Evolutionary conservation across 2,329 filamentous ascomycete species (phyloP).

Genomic region (Pyricularia grisea): DNA sequence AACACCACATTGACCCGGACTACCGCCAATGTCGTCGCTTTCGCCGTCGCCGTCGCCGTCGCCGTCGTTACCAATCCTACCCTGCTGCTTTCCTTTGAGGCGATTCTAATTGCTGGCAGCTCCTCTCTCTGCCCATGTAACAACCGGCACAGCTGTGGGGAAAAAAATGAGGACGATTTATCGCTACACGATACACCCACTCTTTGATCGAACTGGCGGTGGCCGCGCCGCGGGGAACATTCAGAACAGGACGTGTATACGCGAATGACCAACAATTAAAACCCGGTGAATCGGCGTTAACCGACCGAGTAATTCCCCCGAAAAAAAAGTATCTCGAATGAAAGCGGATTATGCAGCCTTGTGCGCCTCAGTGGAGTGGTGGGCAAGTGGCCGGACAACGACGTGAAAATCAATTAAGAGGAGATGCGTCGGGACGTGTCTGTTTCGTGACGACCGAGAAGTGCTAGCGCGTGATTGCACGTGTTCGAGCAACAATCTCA

Average conservation of each 20-base stretch:
- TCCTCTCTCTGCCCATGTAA: not conserved
- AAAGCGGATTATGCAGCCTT: not conserved
- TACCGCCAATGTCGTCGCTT: not conserved
- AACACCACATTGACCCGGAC: constrained; percentile 9
- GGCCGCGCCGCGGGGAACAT: not conserved
- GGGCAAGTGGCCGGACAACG: not conserved
- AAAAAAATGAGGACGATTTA: not conserved
- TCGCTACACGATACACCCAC: constrained; percentile 5
- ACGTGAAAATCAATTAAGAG: constrained; percentile 14
- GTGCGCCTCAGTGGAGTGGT: not conserved
- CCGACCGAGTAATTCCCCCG: not conserved
- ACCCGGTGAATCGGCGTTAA: not conserved
- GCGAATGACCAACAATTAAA: not conserved
- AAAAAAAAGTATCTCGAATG: not conserved
- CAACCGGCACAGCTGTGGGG: not conserved
- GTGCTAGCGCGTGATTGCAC: not conserved
- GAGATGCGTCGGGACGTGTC: constrained; percentile 13
- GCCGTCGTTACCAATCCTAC: not conserved
- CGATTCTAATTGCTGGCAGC: not conserved
- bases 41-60: not conserved
- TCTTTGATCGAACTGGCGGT: not conserved
- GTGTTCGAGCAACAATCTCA: not conserved
- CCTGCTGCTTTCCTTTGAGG: not conserved
- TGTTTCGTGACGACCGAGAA: constrained; percentile 14
- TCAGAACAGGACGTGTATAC: not conserved